phyloP scores from a whole-genome alignment of 2,329 filamentous ascomycete genomes.

The Escovopsis sp. region DNA sequence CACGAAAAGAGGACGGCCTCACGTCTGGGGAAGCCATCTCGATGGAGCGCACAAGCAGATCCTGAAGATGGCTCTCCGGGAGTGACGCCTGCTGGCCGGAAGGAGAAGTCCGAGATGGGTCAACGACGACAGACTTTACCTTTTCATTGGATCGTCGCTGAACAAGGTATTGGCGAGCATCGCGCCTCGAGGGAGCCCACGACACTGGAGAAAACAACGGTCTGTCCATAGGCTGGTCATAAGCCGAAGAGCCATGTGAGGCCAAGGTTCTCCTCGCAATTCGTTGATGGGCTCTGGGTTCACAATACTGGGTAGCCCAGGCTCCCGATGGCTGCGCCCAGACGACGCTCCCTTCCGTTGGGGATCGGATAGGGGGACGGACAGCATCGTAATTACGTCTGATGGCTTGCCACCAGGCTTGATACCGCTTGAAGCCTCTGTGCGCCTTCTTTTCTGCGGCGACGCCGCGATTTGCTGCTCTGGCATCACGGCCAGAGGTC shows the following conservation, averaged over 20 bases:
- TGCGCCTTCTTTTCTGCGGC: constrained; percentile 20
- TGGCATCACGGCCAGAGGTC: neutral
- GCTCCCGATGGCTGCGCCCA: constrained; percentile 2
- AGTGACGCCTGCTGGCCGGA: constrained; percentile 13
- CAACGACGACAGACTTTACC: constrained; percentile 13
- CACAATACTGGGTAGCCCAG: neutral
- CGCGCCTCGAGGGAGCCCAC: constrained; percentile 3
- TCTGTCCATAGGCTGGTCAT: too few species aligned
- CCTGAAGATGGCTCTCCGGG: constrained; percentile 15
- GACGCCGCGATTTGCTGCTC: constrained; percentile 8
- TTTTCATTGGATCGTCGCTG: constrained; percentile 9
- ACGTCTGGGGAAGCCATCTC: constrained; percentile 25
- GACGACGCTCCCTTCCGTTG: constrained; percentile 1
- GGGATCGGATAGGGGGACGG: neutral
- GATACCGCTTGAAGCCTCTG: constrained; percentile 31
- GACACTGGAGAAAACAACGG: constrained; percentile 1
- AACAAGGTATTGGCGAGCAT: constrained; percentile 2
- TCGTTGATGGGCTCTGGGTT: constrained; percentile 3
- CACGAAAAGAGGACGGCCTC: constrained; percentile 20
- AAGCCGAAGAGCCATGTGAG: constrained; percentile 14
- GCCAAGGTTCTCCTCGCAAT: constrained; percentile 9
- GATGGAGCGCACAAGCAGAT: constrained; percentile 31
- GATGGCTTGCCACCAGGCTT: constrained; percentile 26
- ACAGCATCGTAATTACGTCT: constrained; percentile 14
- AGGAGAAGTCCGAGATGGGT: constrained; percentile 6